Base-by-base conservation (phyloP, 2,329 filamentous ascomycete species). In the Beauveria asiatica region DNA sequence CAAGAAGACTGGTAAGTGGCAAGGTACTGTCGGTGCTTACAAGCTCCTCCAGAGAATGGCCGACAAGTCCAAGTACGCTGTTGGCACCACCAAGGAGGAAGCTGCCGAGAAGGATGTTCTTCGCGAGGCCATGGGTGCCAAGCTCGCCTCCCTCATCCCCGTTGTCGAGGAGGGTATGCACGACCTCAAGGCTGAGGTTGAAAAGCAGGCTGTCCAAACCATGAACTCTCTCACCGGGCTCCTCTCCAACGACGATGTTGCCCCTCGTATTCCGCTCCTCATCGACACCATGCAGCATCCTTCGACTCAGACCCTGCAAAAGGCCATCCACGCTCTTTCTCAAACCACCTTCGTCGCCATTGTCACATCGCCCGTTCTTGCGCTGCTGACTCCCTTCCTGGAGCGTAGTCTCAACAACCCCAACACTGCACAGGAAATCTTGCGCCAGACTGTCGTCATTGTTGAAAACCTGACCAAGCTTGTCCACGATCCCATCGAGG, bases 301-400 rank as follows among this genome's bases (percentile, higher is more conserved):
- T 6, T 96, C 91, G 11, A 81, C 89, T 16, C 86, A 95, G 74
- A 91, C 88, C 30, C 82, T 95, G 60, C 90, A 96, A 72, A 97
- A 97, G 79, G 92, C 94, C 37, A 97, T 99, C 65, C 94, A 97
- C 71, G 94, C 92, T 50, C 81, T 99, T 50, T 97, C 92, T 4
- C 91, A 96, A 78, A 99, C 94, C 11, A 99, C 94, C n/a, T 99
- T 99, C 67, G 94, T 99, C 57, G 92, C 94, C 60, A 83, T 96
- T 65, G 94, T 99, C 67, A 97, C 92, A 13, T 97, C 93, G 9
- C 94, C 94, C 10, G 93, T 97, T 5, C 84, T 99, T 61, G 94
- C 94, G 19, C 85, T 99, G 60, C 83, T 99, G 59, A 99, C 94
- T 1, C 94, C 94, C 50, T 88, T 97, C 66, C 85, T 99, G 30